Conservation (phyloP, 2,329 filamentous ascomycete genomes). For the Neobulgaria alba region DNA sequence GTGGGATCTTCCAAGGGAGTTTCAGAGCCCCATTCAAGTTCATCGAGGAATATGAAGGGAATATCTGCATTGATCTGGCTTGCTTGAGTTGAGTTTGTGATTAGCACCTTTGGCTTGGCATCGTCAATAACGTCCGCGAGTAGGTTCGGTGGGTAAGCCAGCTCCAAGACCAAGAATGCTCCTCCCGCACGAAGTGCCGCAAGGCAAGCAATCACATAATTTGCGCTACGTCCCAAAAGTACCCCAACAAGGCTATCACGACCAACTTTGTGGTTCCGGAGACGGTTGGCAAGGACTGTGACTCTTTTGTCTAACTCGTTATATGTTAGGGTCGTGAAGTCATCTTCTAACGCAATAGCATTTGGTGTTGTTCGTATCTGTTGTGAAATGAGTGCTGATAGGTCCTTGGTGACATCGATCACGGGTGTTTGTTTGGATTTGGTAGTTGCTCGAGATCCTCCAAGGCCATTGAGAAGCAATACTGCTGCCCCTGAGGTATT, state of each 20-base stretch:
- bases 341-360: slow-evolving; percentile 65
- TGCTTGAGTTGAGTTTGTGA: slow-evolving; percentile 58
- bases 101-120: slow-evolving; percentile 59
- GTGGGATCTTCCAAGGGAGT: slow-evolving; percentile 23
- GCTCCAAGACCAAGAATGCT: slow-evolving; percentile 71
- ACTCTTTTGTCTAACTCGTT: slow-evolving; percentile 62
- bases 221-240: slow-evolving; percentile 63
- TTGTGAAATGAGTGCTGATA: slow-evolving; percentile 60
- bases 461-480: too few species aligned
- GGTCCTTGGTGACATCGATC: slow-evolving; percentile 63
- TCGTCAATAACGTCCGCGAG: slow-evolving; percentile 71
- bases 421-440: slow-evolving; percentile 44
- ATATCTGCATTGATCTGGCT: slow-evolving; percentile 55
- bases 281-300: slow-evolving; percentile 51
- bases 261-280: slow-evolving; percentile 59
- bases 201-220: slow-evolving; percentile 72
- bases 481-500: too few species aligned
- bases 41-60: slow-evolving; percentile 55
- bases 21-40: too few species aligned
- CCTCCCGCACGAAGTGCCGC: slow-evolving; percentile 72
- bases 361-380: slow-evolving; percentile 63
- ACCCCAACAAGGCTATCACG: slow-evolving; percentile 70
- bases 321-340: slow-evolving; percentile 59
- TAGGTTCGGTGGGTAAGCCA: slow-evolving; percentile 67
- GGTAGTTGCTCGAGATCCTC: too few species aligned